Base-by-base conservation (phyloP, 768 basidiomycete genomes). In the Dioszegia aurantiaca region DNA sequence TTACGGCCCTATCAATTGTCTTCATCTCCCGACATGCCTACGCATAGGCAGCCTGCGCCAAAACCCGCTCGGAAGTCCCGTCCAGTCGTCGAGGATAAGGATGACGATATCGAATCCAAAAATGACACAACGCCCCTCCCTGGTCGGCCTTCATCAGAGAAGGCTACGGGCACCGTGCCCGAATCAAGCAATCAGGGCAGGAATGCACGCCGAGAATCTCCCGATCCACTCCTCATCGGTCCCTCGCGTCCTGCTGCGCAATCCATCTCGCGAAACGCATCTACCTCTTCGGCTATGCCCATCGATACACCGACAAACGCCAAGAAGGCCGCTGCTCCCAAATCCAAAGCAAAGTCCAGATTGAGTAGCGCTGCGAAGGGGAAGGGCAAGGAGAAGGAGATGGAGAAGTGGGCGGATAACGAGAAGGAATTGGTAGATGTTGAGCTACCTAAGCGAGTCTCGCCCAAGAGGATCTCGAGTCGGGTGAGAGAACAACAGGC, bases 401-500 rank as follows among this genome's bases (percentile, higher is more conserved):
- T 42, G 17, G 30, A 42, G 14, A 39, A 30, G 37, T 28, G 23
- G 31, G 31, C 44, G 21, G 55, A 56, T n/a, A 30, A 41, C 26
- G 40, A n/a, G 19, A 27, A 55, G 41, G 53, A 40, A 17, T 39
- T 5, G 19, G 16, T 30, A 14, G 46, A 19, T 11, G 27, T 3
- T 17, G 55, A 46, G 43, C 8, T 24, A 11, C 17, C 44, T 23
- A 47, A 24, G 30, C 12, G 12, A 14, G 46, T 8, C n/a, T 8
- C 41, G 8, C 17, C 55, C 40, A 47, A 28, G 21, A 10, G 65
- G 26, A 45, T 23, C 4, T 68, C 66, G 4, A 55, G 56, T 24
- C 26, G 66, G 14, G 57, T 63, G 16, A 48, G 56, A 24, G 62
- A 63, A 24, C 54, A 59, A 14, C 53, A 57, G 39, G 55, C 39